Evolutionary conservation across 768 basidiomycete species (phyloP).

Genomic region (Suillus luteus): DNA sequence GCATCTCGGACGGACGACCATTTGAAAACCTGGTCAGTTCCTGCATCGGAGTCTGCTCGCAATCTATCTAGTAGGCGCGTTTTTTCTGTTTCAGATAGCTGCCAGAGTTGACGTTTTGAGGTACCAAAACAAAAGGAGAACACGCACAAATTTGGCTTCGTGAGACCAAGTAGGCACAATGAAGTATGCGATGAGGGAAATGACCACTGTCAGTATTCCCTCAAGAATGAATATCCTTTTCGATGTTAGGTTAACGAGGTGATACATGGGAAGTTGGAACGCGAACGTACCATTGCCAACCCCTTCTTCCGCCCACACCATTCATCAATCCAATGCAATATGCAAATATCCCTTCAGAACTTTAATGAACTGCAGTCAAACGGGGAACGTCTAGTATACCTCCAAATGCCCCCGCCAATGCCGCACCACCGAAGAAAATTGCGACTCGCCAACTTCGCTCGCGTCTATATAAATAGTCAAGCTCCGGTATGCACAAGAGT

Average conservation of each 20-base stretch:
- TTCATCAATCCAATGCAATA: conserved; percentile 62
- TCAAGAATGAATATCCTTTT: conserved; percentile 61
- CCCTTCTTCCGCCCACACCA: conserved; percentile 56
- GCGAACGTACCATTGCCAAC: conserved; percentile 56
- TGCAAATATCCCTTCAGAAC: conserved; percentile 52
- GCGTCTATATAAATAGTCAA: conserved; percentile 35
- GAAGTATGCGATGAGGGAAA: conserved; percentile 52
- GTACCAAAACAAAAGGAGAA: not conserved
- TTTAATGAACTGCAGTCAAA: not conserved
- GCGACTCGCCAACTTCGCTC: conserved; percentile 64
- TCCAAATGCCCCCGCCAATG: conserved; percentile 65
- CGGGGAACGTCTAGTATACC: conserved; percentile 33
- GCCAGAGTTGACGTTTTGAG: conserved; percentile 6
- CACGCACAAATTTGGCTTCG: conserved; percentile 54
- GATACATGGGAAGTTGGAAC: not conserved
- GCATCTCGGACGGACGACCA: conserved; percentile 61
- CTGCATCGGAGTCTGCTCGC: conserved; percentile 55
- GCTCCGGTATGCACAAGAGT: not conserved
- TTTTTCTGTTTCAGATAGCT: conserved; percentile 58
- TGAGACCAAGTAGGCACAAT: conserved; percentile 62
- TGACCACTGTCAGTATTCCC: conserved; percentile 50
- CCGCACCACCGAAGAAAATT: conserved; percentile 62
- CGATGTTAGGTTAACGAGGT: not conserved
- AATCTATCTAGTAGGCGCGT: conserved; percentile 50
- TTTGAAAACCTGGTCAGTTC: conserved; percentile 51